Evolutionary conservation across 495 filamentous ascomycete species (phyloP), one percentile per base, ranked within the genome.

Genomic region (Wilcoxina mikolae): DNA sequence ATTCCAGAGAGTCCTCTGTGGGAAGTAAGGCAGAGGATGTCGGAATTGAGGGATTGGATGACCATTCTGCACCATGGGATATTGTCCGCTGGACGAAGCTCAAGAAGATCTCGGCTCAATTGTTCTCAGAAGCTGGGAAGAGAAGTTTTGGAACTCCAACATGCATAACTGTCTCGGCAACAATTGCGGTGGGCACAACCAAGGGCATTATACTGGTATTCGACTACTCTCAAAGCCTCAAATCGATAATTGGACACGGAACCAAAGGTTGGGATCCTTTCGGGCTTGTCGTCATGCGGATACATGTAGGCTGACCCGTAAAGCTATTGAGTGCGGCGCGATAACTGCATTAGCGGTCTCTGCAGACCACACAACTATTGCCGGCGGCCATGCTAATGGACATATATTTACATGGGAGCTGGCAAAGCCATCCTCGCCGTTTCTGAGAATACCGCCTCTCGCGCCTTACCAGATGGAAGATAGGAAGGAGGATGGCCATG

Each of bases 401-500:
- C 80, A 81, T 65, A 95, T 99, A 17, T 99, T 95, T 60, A 96
- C 90, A 1, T 99, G 91, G 91, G 91, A 99, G 63, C 80, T 91
- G 24, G 76, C 80, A 18, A 76, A 81, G 43, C 78, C 84, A 23
- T 80, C 86, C 2, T 77, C 81, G 39, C 91, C 89, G 2, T 99
- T 99, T 61, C 76, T 99, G 29, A 82, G 84, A 44, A 87, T 99
- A 17, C 79, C 82, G 7, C 86, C 87, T 27, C 70, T 94, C 10
- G 78, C 84, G 41, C 66, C 74, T 28, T 71, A 74, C 18, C 79
- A 82, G 55, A 60, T 82, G n/a, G 76, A 83, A 23, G 73, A 78
- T 51, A 74, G 80, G 51, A 76, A 76, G 18, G 67, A 66, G 4
- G 89, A 96, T 75, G 90, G 91, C 22, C 91, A 99, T 68, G 68